Evolutionary conservation across 139 green algal species (phyloP).

Genomic region (Ettlia oleoabundans): DNA sequence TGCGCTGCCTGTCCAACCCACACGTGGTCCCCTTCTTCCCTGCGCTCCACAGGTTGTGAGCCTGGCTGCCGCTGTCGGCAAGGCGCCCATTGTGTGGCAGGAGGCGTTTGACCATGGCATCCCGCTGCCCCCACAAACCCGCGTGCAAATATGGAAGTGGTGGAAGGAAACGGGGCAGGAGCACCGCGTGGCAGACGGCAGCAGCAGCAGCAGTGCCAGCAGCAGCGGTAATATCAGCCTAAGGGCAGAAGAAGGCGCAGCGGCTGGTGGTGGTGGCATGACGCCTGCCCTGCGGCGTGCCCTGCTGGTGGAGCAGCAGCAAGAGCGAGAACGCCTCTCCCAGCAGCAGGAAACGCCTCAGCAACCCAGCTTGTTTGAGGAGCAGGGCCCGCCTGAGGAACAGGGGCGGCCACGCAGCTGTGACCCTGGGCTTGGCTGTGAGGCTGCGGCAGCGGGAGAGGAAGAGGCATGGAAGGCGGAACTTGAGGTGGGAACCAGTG

Average conservation of each 20-base stretch:
- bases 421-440: not conserved
- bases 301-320: too few relatives aligned
- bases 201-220: not conserved
- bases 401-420: too few relatives aligned
- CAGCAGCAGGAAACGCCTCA: too few relatives aligned
- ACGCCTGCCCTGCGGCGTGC: too few relatives aligned
- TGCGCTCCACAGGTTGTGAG: slow-evolving; percentile 27
- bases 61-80: slow-evolving; percentile 35
- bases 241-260: not conserved
- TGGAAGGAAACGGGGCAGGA: slow-evolving; percentile 19
- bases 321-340: not conserved
- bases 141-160: slow-evolving; percentile 67
- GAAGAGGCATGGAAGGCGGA: slow-evolving; percentile 31
- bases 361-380: too few relatives aligned
- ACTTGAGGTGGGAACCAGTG: slow-evolving; percentile 13
- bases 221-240: not conserved
- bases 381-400: too few relatives aligned
- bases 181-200: not conserved
- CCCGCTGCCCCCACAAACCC: slow-evolving; percentile 24
- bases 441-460: not conserved
- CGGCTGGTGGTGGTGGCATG: too few relatives aligned
- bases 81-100: slow-evolving; percentile 60
- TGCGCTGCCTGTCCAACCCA: too few relatives aligned
- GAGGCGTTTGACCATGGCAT: slow-evolving; percentile 50
- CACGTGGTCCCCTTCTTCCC: not conserved